Evolutionary conservation across 805 yeast genomes (phyloP).

Genomic region (Clavispora asparagi): DNA sequence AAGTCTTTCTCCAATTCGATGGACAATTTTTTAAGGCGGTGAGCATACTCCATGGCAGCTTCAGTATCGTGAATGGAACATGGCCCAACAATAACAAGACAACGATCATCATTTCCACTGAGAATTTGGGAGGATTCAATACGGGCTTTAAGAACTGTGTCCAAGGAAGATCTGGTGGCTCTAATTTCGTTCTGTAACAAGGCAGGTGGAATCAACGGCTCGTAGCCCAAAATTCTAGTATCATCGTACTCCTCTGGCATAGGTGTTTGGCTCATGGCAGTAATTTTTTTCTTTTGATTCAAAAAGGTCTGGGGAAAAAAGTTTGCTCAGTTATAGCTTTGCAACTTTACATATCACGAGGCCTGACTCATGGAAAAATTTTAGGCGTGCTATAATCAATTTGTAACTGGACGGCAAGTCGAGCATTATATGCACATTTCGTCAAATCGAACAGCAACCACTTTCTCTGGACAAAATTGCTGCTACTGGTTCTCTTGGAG

Average conservation of each 20-base stretch:
- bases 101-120: constrained; percentile 79
- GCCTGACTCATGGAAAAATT: constrained; percentile 13
- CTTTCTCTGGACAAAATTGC: neutral
- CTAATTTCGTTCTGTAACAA: constrained; percentile 83
- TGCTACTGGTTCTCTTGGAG: neutral
- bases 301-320: neutral
- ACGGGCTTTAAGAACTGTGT: constrained; percentile 71
- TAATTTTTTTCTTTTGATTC: neutral
- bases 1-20: constrained; percentile 68
- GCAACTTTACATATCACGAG: neutral
- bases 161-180: constrained; percentile 52
- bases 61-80: constrained; percentile 94
- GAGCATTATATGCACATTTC: neutral
- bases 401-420: neutral
- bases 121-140: constrained; percentile 67
- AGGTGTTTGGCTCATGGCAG: constrained; percentile 40
- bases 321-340: neutral
- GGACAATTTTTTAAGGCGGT: constrained; percentile 52
- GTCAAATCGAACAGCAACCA: no score
- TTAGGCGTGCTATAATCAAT: constrained; percentile 13
- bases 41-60: constrained; percentile 88
- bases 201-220: constrained; percentile 94
- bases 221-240: constrained; percentile 81
- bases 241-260: constrained; percentile 67
- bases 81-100: constrained; percentile 90